phyloP scores from a whole-genome alignment of 345 rosid species.

The Zanthoxylum bungeanum region DNA sequence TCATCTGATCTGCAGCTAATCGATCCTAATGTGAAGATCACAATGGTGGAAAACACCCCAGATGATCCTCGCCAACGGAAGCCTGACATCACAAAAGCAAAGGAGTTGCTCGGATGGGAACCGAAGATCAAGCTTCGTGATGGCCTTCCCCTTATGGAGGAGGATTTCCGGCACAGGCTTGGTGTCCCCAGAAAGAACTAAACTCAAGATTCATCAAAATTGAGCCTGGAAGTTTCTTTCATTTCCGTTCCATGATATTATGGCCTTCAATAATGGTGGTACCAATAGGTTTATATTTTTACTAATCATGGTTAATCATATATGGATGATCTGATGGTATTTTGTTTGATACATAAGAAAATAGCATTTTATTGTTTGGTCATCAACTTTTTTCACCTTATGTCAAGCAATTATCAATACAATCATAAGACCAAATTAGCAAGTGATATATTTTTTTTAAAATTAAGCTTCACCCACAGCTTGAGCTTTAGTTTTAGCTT shows the following conservation, averaged over 20 bases:
- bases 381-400: neutral
- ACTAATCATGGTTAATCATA: neutral
- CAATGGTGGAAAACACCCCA: conserved; percentile 80
- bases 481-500: conserved; percentile 42
- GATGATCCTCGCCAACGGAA: conserved; percentile 97
- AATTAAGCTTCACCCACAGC: conserved; percentile 42
- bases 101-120: conserved; percentile 84
- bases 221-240: neutral
- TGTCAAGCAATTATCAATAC: neutral
- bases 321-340: neutral
- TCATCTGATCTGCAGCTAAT: conserved; percentile 51
- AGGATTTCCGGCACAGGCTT: conserved; percentile 83
- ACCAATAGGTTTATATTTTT: neutral
- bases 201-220: neutral
- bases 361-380: neutral
- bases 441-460: neutral
- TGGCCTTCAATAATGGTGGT: neutral
- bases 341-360: neutral
- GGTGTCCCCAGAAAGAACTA: conserved; percentile 45
- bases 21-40: conserved; percentile 67
- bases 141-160: conserved; percentile 95
- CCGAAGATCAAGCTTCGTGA: conserved; percentile 81
- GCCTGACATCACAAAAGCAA: conserved; percentile 84
- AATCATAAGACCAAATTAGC: neutral
- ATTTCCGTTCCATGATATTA: neutral